Evolutionary conservation across 2,329 filamentous ascomycete species (phyloP).

Genomic region (Septoria linicola): DNA sequence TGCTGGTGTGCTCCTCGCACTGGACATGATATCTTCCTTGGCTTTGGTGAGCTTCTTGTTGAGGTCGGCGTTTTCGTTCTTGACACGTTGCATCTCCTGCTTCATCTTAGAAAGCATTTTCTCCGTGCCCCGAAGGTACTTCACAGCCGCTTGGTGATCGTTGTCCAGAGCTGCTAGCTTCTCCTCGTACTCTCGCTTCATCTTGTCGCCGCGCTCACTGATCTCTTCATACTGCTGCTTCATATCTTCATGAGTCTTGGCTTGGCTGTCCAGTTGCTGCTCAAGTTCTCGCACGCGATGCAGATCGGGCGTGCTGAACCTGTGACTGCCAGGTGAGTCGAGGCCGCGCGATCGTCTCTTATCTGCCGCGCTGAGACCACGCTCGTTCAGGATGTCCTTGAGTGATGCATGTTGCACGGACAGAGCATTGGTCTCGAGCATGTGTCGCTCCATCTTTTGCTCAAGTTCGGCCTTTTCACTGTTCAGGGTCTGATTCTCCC

Average conservation of each 20-base stretch:
- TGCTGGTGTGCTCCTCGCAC: slow-evolving; percentile 40
- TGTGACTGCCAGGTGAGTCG: slow-evolving; percentile 63
- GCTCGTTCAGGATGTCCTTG: slow-evolving; percentile 87
- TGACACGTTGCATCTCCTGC: slow-evolving; percentile 91
- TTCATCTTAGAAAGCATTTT: slow-evolving; percentile 99
- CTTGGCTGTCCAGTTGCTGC: slow-evolving; percentile 74
- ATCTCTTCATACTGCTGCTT: slow-evolving; percentile 74
- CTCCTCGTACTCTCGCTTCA: slow-evolving; percentile 86
- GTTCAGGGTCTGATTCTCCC: slow-evolving; percentile 79
- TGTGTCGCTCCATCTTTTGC: slow-evolving; percentile 77
- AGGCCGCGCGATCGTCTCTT: slow-evolving; percentile 69
- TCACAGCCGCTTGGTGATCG: slow-evolving; percentile 95
- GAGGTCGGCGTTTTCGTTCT: slow-evolving; percentile 77
- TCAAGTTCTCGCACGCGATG: slow-evolving; percentile 80
- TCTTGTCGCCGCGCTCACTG: slow-evolving; percentile 76
- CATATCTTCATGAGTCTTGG: slow-evolving; percentile 81
- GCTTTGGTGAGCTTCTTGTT: slow-evolving; percentile 69
- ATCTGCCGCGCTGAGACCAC: slow-evolving; percentile 77
- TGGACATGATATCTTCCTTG: slow-evolving; percentile 28
- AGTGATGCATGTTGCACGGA: slow-evolving; percentile 88
- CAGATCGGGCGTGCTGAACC: slow-evolving; percentile 76
- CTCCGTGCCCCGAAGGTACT: slow-evolving; percentile 97
- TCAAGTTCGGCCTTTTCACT: slow-evolving; percentile 78
- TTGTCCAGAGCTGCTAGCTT: slow-evolving; percentile 92
- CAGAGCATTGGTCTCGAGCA: slow-evolving; percentile 91